These are phyloP conservation scores for Ormosia emarginata DNA, from an alignment of 306 rosid species.

Conservation along the genomic window DNA sequence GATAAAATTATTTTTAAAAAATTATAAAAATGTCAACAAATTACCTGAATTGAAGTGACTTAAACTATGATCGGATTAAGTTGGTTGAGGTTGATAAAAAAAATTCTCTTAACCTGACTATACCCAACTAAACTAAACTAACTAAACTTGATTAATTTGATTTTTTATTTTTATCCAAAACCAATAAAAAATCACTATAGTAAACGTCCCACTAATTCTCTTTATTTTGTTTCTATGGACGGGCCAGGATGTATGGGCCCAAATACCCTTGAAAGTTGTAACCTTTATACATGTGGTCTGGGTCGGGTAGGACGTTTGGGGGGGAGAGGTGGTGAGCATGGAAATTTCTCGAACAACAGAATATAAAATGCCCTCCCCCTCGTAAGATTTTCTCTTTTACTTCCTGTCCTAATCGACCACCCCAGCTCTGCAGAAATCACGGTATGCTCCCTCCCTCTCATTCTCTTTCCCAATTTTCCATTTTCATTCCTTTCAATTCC, in stretches of 20 bases:
- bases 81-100: no score
- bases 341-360: constrained; percentile 31
- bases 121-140: no score
- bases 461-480: background rate
- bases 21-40: no score
- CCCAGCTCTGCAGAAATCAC: background rate
- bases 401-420: constrained; percentile 21
- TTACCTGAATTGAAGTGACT: no score
- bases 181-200: no score
- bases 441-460: background rate
- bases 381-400: background rate
- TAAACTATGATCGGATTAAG: no score
- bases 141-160: no score
- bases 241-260: background rate
- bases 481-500: background rate
- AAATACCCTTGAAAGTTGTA: background rate
- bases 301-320: background rate
- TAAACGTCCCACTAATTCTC: no score
- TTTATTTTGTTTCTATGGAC: background rate
- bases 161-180: no score
- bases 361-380: constrained; percentile 19
- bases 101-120: no score
- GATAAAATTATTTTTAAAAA: no score
- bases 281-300: background rate
- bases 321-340: background rate